Conservation (phyloP, 371 early-diverging fungal genomes). For the Coemansia sp. region DNA sequence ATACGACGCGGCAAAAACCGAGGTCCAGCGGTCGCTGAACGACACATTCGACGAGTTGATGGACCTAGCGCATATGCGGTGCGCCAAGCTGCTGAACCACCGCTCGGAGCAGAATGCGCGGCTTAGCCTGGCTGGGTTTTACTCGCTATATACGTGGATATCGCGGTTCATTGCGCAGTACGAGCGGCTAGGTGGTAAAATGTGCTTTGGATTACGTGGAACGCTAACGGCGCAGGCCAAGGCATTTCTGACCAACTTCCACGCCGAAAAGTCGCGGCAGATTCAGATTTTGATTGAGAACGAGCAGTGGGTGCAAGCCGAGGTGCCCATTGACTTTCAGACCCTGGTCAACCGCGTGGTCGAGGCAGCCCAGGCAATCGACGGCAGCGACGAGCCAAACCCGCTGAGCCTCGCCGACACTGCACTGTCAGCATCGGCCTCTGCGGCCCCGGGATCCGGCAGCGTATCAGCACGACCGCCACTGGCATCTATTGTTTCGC, state of each 20-base stretch:
- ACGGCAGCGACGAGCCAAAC: background rate
- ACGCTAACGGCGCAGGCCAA: slow-evolving; percentile 80
- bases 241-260: slow-evolving; percentile 84
- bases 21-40: slow-evolving; percentile 52
- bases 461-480: background rate
- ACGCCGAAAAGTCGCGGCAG: slow-evolving; percentile 86
- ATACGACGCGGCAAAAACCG: slow-evolving; percentile 34
- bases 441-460: background rate
- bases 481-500: background rate
- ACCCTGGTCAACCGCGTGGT: slow-evolving; percentile 75
- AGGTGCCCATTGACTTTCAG: slow-evolving; percentile 91
- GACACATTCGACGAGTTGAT: slow-evolving; percentile 70
- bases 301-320: slow-evolving; percentile 92
- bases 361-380: slow-evolving; percentile 44
- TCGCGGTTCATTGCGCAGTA: slow-evolving; percentile 70
- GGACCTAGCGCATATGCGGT: slow-evolving; percentile 83
- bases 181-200: slow-evolving; percentile 69
- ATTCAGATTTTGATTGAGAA: slow-evolving; percentile 85
- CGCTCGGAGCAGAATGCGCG: slow-evolving; percentile 87
- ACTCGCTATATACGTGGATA: slow-evolving; percentile 70
- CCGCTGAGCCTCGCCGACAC: slow-evolving; percentile 20
- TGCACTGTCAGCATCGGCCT: background rate
- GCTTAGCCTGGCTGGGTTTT: slow-evolving; percentile 83
- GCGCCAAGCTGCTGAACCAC: slow-evolving; percentile 81
- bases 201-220: slow-evolving; percentile 83